Evolutionary conservation across 2,329 filamentous ascomycete species (phyloP).

Genomic region (Thermoascus crustaceus): DNA sequence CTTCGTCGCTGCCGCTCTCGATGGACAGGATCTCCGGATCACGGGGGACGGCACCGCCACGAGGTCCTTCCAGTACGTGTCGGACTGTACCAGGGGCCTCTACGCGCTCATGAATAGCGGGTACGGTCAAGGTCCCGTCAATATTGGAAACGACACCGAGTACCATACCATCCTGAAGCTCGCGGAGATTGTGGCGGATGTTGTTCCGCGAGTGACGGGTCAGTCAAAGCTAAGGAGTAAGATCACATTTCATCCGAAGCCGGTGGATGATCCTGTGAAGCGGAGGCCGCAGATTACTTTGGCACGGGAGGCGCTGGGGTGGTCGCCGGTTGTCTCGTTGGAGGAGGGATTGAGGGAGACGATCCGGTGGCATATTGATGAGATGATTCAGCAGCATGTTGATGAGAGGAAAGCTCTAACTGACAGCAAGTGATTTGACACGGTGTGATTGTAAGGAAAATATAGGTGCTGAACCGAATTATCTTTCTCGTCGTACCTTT

Average conservation of each 20-base stretch:
- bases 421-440: no score
- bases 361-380: slow-evolving; percentile 14
- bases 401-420: no score
- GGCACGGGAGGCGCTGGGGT: slow-evolving; percentile 17
- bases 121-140: slow-evolving; percentile 18
- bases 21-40: slow-evolving; percentile 17
- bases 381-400: no score
- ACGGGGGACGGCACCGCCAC: slow-evolving; percentile 24
- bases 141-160: slow-evolving; percentile 24
- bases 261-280: slow-evolving; percentile 4
- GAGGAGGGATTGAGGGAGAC: slow-evolving; percentile 19
- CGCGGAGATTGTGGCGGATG: slow-evolving; percentile 16
- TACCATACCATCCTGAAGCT: slow-evolving; percentile 21
- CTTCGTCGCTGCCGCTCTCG: slow-evolving; percentile 22
- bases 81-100: slow-evolving; percentile 23
- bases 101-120: slow-evolving; percentile 21
- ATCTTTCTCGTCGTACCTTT: no score
- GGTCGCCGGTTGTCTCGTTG: slow-evolving; percentile 17
- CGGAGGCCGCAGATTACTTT: slow-evolving; percentile 20
- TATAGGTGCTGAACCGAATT: no score
- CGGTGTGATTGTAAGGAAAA: no score
- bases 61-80: slow-evolving; percentile 24
- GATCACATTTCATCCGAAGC: slow-evolving; percentile 5
- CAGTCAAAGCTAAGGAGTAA: slow-evolving; percentile 1
- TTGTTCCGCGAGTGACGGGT: no score